These are phyloP conservation scores for Roridomyces roridus DNA, from an alignment of 768 basidiomycete species.

Conservation along the genomic window DNA sequence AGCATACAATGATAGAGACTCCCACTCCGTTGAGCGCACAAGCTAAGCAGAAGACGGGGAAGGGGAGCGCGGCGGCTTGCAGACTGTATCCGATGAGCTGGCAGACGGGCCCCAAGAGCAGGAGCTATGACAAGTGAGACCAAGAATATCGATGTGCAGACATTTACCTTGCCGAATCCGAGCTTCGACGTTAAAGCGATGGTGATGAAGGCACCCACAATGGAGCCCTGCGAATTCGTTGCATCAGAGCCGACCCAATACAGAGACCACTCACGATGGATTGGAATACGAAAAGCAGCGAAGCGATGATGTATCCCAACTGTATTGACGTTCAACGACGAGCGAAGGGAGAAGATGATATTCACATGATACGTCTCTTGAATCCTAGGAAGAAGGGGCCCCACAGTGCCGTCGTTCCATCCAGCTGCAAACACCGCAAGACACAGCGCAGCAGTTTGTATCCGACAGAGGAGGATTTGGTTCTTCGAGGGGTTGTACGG, in stretches of 20 bases:
- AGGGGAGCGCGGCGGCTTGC: conserved; percentile 54
- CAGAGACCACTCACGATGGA: conserved; percentile 37
- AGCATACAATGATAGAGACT: conserved; percentile 47
- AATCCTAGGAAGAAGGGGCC: conserved; percentile 23
- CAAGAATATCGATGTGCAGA: too few relatives aligned
- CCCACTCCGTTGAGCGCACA: conserved; percentile 58
- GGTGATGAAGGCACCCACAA: conserved; percentile 53
- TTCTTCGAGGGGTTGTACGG: background rate
- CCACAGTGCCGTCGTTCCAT: conserved; percentile 24
- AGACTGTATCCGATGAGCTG: conserved; percentile 56
- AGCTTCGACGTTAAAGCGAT: conserved; percentile 51
- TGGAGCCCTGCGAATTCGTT: conserved; percentile 59
- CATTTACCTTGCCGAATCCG: conserved; percentile 54
- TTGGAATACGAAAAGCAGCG: conserved; percentile 51
- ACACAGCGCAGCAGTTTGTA: conserved; percentile 12
- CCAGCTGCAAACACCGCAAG: conserved; percentile 20
- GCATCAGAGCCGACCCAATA: too few relatives aligned
- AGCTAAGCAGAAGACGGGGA: conserved; percentile 53
- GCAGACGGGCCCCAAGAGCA: conserved; percentile 41
- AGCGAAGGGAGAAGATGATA: background rate
- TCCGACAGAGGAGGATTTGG: conserved; percentile 10
- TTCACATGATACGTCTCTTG: conserved; percentile 24
- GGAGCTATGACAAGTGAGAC: conserved; percentile 21
- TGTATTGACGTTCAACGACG: conserved; percentile 18
- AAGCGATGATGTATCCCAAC: conserved; percentile 56